phyloP scores from a whole-genome alignment of 345 rosid species.

The Rubroshorea leprosula region DNA sequence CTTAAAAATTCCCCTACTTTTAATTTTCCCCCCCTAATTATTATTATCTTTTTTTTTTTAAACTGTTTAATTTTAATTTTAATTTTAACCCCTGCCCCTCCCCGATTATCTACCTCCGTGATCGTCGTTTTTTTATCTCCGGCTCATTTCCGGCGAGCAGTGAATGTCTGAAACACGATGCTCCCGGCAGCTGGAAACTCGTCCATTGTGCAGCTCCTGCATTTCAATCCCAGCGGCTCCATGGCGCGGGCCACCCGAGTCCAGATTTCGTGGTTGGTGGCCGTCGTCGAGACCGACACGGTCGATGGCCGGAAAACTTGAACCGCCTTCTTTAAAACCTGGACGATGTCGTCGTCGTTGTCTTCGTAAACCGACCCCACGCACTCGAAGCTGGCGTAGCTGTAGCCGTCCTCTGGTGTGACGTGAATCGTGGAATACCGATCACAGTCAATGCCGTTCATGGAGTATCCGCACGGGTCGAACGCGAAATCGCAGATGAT shows the following conservation, averaged over 20 bases:
- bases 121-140: not conserved
- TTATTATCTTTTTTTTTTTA: conserved; percentile 4
- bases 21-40: not conserved
- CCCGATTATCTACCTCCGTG: conserved; percentile 8
- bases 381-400: conserved; percentile 93
- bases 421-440: conserved; percentile 97
- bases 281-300: conserved; percentile 66
- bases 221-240: conserved; percentile 64
- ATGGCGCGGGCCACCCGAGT: conserved; percentile 53
- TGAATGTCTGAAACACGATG: conserved; percentile 75
- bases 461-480: conserved; percentile 97
- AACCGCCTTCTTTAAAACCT: conserved; percentile 52
- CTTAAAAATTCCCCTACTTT: conserved; percentile 3
- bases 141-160: conserved; percentile 52
- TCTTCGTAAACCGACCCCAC: conserved; percentile 63
- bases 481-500: conserved; percentile 83
- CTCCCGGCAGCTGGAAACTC: conserved; percentile 72
- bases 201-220: conserved; percentile 61
- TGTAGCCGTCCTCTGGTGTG: conserved; percentile 91
- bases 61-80: too few species aligned
- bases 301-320: conserved; percentile 73
- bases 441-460: conserved; percentile 87
- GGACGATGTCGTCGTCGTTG: conserved; percentile 38
- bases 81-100: not conserved
- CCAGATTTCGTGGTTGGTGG: conserved; percentile 46